Evolutionary conservation across 208 protist genomes (phyloP).

Genomic region (Crithidia acanthocephali): DNA sequence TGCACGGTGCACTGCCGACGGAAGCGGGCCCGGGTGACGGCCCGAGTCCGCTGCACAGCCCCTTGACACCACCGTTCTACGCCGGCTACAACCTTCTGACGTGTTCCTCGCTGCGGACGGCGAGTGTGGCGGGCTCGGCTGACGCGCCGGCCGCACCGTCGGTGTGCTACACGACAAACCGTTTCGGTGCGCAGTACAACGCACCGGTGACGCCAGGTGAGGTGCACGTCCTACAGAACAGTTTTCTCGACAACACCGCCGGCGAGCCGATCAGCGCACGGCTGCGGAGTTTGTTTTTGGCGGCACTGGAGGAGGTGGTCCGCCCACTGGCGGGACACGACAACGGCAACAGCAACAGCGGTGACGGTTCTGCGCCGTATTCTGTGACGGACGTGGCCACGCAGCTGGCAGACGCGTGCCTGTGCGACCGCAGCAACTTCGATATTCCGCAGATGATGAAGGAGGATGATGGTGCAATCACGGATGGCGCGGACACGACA

Average conservation of each 20-base stretch:
- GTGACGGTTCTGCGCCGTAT: background rate
- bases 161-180: slow-evolving; percentile 58
- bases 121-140: background rate
- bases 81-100: slow-evolving; percentile 66
- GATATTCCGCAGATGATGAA: slow-evolving; percentile 36
- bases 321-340: slow-evolving; percentile 23
- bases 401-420: slow-evolving; percentile 41
- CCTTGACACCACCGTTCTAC: slow-evolving; percentile 51
- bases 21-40: background rate
- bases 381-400: slow-evolving; percentile 34
- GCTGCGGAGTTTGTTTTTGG: slow-evolving; percentile 36
- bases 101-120: slow-evolving; percentile 24
- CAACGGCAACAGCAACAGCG: no score
- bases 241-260: slow-evolving; percentile 53
- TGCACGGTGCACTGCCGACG: slow-evolving; percentile 26
- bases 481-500: no score
- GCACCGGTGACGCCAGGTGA: slow-evolving; percentile 23
- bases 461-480: background rate
- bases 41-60: background rate
- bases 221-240: slow-evolving; percentile 66
- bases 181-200: slow-evolving; percentile 37
- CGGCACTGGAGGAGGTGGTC: slow-evolving; percentile 20
- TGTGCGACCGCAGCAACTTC: slow-evolving; percentile 45
- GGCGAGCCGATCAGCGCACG: slow-evolving; percentile 52
- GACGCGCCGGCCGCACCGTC: slow-evolving; percentile 5